Conservation (phyloP, 768 basidiomycete genomes). For the Daedaleopsis nitida region DNA sequence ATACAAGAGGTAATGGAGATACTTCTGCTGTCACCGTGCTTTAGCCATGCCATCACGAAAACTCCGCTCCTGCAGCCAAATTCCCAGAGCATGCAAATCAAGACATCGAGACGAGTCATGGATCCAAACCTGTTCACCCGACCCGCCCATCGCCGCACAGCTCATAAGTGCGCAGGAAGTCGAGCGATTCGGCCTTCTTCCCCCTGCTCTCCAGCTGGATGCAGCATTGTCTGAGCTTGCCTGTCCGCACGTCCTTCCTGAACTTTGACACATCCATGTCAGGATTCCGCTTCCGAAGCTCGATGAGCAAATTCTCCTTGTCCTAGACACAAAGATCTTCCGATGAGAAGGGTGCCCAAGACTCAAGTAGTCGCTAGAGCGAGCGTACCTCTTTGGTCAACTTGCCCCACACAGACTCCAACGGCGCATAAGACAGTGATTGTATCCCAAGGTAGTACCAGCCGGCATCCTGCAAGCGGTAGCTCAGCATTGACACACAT, state of each 20-base stretch:
- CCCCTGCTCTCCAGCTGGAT: slow-evolving; percentile 18
- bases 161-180: slow-evolving; percentile 9
- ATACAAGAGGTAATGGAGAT: too few species aligned
- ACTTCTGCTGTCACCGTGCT: too few species aligned
- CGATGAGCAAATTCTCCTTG: slow-evolving; percentile 35
- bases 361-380: neutral
- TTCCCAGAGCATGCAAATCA: too few species aligned
- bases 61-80: neutral
- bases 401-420: slow-evolving; percentile 13
- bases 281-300: slow-evolving; percentile 29
- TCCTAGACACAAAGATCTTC: slow-evolving; percentile 16
- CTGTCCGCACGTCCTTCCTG: slow-evolving; percentile 40
- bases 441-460: slow-evolving; percentile 23
- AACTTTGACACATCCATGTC: slow-evolving; percentile 33
- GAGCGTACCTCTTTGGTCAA: neutral
- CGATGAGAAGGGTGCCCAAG: neutral
- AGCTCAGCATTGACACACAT: neutral
- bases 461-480: neutral
- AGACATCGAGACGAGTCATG: neutral
- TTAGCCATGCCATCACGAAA: neutral
- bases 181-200: slow-evolving; percentile 6
- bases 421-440: neutral
- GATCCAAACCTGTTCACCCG: neutral
- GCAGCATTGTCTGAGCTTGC: slow-evolving; percentile 42
- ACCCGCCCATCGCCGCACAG: slow-evolving; percentile 3